phyloP scores from a whole-genome alignment of 2,329 filamentous ascomycete genomes.

The Dothistroma septosporum region DNA sequence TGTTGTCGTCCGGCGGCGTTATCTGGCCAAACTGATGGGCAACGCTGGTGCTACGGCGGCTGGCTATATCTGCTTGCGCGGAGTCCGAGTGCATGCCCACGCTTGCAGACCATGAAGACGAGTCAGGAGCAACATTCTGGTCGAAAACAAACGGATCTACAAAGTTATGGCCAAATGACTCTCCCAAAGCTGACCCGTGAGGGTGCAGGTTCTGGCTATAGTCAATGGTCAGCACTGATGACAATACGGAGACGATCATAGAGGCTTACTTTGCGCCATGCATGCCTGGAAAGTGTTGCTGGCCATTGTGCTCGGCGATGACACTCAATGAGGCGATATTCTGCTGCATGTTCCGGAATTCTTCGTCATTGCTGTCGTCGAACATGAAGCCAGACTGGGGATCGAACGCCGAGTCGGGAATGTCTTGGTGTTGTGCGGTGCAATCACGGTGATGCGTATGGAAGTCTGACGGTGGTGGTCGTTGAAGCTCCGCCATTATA shows the following conservation, averaged over 20 bases:
- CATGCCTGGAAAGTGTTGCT: slow-evolving; percentile 1
- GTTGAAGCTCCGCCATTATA: not conserved
- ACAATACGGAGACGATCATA: not conserved
- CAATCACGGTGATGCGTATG: not conserved
- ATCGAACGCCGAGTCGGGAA: slow-evolving; percentile 26
- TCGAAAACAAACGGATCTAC: slow-evolving; percentile 10
- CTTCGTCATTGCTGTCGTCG: slow-evolving; percentile 19
- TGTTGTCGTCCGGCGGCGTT: slow-evolving; percentile 35
- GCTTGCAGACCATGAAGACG: slow-evolving; percentile 7
- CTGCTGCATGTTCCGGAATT: slow-evolving; percentile 23
- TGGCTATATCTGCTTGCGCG: slow-evolving; percentile 18
- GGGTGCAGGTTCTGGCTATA: not conserved
- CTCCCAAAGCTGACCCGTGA: not conserved
- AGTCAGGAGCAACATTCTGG: slow-evolving; percentile 8
- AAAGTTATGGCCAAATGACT: slow-evolving; percentile 3
- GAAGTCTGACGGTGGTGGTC: not conserved
- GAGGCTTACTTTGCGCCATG: not conserved
- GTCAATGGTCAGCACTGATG: not conserved
- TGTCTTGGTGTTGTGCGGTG: not conserved
- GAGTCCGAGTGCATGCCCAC: slow-evolving; percentile 7
- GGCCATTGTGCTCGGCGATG: slow-evolving; percentile 8
- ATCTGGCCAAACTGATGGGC: slow-evolving; percentile 35
- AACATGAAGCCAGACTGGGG: slow-evolving; percentile 26
- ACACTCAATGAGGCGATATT: slow-evolving; percentile 18
- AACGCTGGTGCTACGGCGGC: slow-evolving; percentile 18